Base-by-base conservation (phyloP, 1,139 yeast genomes). In the Eremothecium coryli region DNA sequence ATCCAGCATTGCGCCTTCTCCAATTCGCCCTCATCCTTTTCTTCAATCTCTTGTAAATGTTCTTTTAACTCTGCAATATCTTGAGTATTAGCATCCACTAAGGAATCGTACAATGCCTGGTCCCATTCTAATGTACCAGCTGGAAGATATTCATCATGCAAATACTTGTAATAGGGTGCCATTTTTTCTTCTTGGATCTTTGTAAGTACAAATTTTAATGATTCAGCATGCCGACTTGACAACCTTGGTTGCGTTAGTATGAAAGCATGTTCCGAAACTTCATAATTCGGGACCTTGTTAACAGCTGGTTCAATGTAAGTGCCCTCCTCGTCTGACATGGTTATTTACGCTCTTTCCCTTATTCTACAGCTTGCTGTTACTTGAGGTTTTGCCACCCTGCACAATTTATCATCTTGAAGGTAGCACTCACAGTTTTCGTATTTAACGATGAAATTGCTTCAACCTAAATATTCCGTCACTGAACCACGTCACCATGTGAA, bases 21-120 rank as follows among this genome's bases (percentile, higher is more conserved):
- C 49, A 82, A 64, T 52, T 84, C 94, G 26, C 94, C 94, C 56
- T 90, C 97, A 52, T 85, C 95, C 40, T 82, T 85, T 39, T 75
- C 81, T 49, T 82, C 88, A 18, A 93, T 82, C 46, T 76, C 80
- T 40, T 71, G 73, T 44, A 90, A 76, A 36, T 71, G 65, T 38
- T 68, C 68, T 51, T 78, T 74, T 46, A 88, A 66, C 38, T 68
- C 71, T 11, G 64, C 62, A 27, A 82, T 68, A 38, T 71, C 69
- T 29, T 57, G 62, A 15, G 70, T 72, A 55, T 88, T 90, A 28
- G 57, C 66, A 5, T 56, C 61, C n/a, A 55, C 49, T 49, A 86
- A 56, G 28, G 64, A 46, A 22, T 71, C 58, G 56, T 78, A 81
- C 27, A 75, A 49, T 0, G 53, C 35, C 44, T 77, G 71, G 49